phyloP scores from a whole-genome alignment of 2,329 filamentous ascomycete genomes.

The Whalleya microplaca region DNA sequence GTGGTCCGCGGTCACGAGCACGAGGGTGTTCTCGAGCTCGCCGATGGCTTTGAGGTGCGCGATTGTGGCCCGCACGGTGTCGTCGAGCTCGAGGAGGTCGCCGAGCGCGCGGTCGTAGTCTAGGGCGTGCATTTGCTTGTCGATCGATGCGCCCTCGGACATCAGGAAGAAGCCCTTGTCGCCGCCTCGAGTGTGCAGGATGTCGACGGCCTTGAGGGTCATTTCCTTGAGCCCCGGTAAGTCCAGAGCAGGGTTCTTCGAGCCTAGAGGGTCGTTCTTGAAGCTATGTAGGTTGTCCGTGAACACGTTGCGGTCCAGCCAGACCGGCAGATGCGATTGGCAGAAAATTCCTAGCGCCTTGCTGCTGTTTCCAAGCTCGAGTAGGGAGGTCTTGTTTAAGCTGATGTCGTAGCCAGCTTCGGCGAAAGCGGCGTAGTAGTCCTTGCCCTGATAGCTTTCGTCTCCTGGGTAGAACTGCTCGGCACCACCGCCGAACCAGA shows the following conservation, averaged over 20 bases:
- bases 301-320: slow-evolving; percentile 86
- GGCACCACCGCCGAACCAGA: slow-evolving; percentile 80
- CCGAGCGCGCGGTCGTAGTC: slow-evolving; percentile 87
- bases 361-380: slow-evolving; percentile 57
- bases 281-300: slow-evolving; percentile 67
- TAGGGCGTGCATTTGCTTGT: slow-evolving; percentile 87
- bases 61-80: slow-evolving; percentile 77
- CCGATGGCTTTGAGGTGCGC: slow-evolving; percentile 68
- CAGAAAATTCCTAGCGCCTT: slow-evolving; percentile 80
- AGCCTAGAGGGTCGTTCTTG: slow-evolving; percentile 71
- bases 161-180: slow-evolving; percentile 85
- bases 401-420: slow-evolving; percentile 74
- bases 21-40: slow-evolving; percentile 73
- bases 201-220: slow-evolving; percentile 84
- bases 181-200: slow-evolving; percentile 68
- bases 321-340: slow-evolving; percentile 75
- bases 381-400: slow-evolving; percentile 74
- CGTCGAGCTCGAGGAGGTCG: slow-evolving; percentile 83
- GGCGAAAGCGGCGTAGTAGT: slow-evolving; percentile 79
- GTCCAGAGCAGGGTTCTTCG: slow-evolving; percentile 66
- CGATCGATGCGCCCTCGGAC: slow-evolving; percentile 82
- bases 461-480: slow-evolving; percentile 75
- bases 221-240: slow-evolving; percentile 86
- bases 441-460: slow-evolving; percentile 68
- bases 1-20: slow-evolving; percentile 85